These are phyloP conservation scores for Sphagnum tenellum DNA, from an alignment of 225 moss, liverwort and hornwort genomes.

Conservation along the genomic window DNA sequence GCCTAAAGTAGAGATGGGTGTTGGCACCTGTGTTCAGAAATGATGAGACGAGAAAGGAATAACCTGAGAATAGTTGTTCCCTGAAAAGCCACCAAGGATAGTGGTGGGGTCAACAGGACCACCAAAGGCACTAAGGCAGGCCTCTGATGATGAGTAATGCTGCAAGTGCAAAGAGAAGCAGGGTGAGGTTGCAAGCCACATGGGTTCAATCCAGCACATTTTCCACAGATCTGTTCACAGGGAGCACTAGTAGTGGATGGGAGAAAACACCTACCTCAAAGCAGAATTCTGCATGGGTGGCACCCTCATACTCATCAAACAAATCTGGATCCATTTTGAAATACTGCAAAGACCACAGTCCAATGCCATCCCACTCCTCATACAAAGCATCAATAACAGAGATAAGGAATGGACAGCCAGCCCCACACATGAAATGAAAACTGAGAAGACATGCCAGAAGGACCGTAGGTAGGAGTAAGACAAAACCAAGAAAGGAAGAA, in stretches of 20 bases:
- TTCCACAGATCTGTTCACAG: no score
- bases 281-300: slow-evolving; percentile 81
- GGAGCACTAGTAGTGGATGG: neutral
- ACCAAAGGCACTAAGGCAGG: slow-evolving; percentile 87
- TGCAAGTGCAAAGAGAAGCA: slow-evolving; percentile 26
- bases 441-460: neutral
- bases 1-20: neutral
- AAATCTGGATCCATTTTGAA: slow-evolving; percentile 73
- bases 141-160: slow-evolving; percentile 88
- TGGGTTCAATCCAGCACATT: no score
- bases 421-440: neutral
- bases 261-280: slow-evolving; percentile 51
- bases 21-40: neutral
- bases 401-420: neutral
- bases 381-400: no score
- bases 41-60: neutral
- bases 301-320: slow-evolving; percentile 69
- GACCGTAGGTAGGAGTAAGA: no score
- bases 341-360: slow-evolving; percentile 35
- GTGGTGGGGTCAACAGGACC: slow-evolving; percentile 88
- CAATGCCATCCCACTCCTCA: no score
- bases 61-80: slow-evolving; percentile 74
- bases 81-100: slow-evolving; percentile 81
- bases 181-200: neutral
- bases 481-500: no score